Evolutionary conservation across 78 protist species (phyloP), one percentile per base, ranked within the genome.

Genomic region (Bigelowiella natans): DNA sequence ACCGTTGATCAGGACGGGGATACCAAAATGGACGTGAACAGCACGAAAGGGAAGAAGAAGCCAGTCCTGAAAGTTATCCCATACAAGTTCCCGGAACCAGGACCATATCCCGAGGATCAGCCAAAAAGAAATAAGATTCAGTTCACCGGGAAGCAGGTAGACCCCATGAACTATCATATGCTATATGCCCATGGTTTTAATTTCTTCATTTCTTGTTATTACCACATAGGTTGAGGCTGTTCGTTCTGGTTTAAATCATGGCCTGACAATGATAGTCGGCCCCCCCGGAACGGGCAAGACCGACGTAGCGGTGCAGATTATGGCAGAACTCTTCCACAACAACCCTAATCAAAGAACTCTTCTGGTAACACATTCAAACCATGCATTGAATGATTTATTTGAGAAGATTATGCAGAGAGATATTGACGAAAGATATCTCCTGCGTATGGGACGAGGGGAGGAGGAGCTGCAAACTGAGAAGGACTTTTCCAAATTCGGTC

Each of bases 221-320:
- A n/a, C n/a, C 30, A 0, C 1, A 11, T 84, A 89, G 40, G 91
- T 96, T 18, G 94, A 89, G 36, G 98, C 99, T 2, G 93, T 97
- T 84, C 34, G 36, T 36, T 0, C 92, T 0, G 98, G 95, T 31
- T 85, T 93, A 63, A 82, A 88, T 36, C 95, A 64, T 1, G 98
- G 98, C 31, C 88, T 98, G 86, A 92, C 97, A 30, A 34, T 97
- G 91, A 94, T 98, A 18, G 98, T 96, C 29, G 99, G 99, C 0
- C 98, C 99, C 31, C 99, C 99, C 3, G 99, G 99, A 2, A 98
- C 99, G 1, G 98, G 99, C n/a, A 98, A 98, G 93, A 98, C 99
- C 34, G 98, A 97, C 94, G 97, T 97, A 0, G 98, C 99, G 1
- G 99, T 97, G 38, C 98, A 91, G 90, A 91, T 92, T 39, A 90